These are phyloP conservation scores for Phytophthora palmivora DNA, from an alignment of 352 stramenopile species.

Conservation along the genomic window DNA sequence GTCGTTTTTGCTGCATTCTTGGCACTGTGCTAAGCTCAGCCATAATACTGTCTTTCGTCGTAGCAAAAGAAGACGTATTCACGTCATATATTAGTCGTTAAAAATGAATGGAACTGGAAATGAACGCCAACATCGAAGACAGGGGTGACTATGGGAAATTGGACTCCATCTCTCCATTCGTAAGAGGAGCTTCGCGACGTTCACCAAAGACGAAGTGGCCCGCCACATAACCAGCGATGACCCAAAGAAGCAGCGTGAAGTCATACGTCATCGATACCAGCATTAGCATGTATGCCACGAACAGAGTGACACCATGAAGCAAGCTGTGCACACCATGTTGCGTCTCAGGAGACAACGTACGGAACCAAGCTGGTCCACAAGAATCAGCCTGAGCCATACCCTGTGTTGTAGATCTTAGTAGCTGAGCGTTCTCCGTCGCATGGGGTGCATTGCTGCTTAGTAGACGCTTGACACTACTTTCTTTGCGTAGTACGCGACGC, in stretches of 20 bases:
- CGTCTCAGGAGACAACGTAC: conserved; percentile 51
- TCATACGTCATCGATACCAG: conserved; percentile 87
- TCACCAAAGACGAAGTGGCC: conserved; percentile 79
- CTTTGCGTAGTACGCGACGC: conserved; percentile 68
- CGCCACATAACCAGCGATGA: conserved; percentile 61
- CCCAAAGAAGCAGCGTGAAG: conserved; percentile 61
- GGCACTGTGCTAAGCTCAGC: neutral
- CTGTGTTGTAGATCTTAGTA: conserved; percentile 52
- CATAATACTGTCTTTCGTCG: conserved; percentile 4
- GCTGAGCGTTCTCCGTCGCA: conserved; percentile 43
- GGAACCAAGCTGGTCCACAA: conserved; percentile 62
- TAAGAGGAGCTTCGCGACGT: conserved; percentile 51
- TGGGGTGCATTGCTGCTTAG: conserved; percentile 17
- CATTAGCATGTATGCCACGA: conserved; percentile 84
- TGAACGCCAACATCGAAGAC: conserved; percentile 8
- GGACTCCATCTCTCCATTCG: conserved; percentile 29
- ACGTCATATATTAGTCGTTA: conserved; percentile 34
- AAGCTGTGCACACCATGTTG: conserved; percentile 61
- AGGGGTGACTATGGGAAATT: conserved; percentile 31
- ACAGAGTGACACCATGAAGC: conserved; percentile 66
- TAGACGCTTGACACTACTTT: conserved; percentile 61
- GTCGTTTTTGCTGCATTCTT: conserved; percentile 15
- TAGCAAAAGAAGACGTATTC: conserved; percentile 10
- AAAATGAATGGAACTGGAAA: conserved; percentile 16
- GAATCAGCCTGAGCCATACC: conserved; percentile 39